Conservation (phyloP, 176 grass and related monocot genomes). For the Phoenix dactylifera region DNA sequence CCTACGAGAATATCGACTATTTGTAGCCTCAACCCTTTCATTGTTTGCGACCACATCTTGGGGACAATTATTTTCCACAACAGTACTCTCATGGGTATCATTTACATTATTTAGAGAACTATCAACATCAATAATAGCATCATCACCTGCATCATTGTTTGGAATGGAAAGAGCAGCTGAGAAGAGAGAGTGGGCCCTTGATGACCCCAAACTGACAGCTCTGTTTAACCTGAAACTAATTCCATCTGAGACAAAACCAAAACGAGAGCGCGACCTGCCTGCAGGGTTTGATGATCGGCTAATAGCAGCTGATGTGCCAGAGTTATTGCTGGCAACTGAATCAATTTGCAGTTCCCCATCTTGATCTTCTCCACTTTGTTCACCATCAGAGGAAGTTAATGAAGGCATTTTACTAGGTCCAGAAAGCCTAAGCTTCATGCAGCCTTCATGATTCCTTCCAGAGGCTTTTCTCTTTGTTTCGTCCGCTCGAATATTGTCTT, state of each 20-base stretch:
- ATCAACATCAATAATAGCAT: slow-evolving; percentile 6
- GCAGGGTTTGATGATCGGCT: slow-evolving; percentile 22
- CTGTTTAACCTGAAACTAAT: slow-evolving; percentile 68
- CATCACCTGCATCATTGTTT: slow-evolving; percentile 26
- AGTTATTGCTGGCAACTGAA: slow-evolving; percentile 21
- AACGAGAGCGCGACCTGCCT: slow-evolving; percentile 28
- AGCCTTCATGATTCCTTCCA: slow-evolving; percentile 16
- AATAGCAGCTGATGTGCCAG: not conserved
- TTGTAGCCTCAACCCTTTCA: slow-evolving; percentile 42
- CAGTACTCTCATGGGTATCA: slow-evolving; percentile 19
- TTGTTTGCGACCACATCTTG: slow-evolving; percentile 39
- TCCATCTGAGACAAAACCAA: slow-evolving; percentile 29
- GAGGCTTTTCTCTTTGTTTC: slow-evolving; percentile 24
- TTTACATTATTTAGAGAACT: slow-evolving; percentile 16
- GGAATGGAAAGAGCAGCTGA: slow-evolving; percentile 39
- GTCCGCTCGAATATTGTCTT: slow-evolving; percentile 5
- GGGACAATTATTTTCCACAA: slow-evolving; percentile 37
- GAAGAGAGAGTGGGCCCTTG: slow-evolving; percentile 49
- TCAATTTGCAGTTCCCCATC: slow-evolving; percentile 28
- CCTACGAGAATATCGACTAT: slow-evolving; percentile 36
- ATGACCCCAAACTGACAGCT: slow-evolving; percentile 83
- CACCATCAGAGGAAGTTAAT: slow-evolving; percentile 19
- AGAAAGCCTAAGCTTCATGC: slow-evolving; percentile 10
- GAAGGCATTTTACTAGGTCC: slow-evolving; percentile 26
- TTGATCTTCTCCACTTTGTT: slow-evolving; percentile 28